A percentile compares a stretch with the other conserved stretches of the same genome.
Conservation (phyloP, 2,329 filamentous ascomycete genomes). For the Ascochyta clinopodiicola region DNA sequence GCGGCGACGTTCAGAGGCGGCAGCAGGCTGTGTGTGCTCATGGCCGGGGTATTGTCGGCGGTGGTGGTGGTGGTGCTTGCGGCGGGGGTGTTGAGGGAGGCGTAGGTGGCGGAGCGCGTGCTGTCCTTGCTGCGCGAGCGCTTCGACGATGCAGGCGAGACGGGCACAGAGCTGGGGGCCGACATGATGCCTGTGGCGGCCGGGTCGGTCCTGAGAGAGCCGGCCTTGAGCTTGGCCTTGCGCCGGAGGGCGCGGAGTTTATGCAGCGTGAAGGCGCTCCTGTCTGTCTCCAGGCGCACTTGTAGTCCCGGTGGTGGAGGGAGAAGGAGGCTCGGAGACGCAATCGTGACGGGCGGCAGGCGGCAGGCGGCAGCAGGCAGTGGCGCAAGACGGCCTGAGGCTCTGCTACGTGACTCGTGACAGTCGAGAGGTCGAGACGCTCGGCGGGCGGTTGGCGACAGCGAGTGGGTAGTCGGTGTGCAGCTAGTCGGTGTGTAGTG, state of each 20-base stretch:
- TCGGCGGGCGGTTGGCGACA: neutral
- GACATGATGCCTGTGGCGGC: conserved; percentile 26
- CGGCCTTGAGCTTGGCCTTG: conserved; percentile 48
- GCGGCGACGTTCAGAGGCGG: conserved; percentile 18
- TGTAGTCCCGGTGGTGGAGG: conserved; percentile 20
- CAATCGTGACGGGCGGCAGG: conserved; percentile 25
- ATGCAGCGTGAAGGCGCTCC: conserved; percentile 45
- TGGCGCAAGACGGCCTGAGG: conserved; percentile 18
- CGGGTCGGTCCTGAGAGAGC: conserved; percentile 29
- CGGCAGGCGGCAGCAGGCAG: conserved; percentile 11
- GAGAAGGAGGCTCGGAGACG: conserved; percentile 26
- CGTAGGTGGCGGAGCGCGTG: conserved; percentile 37
- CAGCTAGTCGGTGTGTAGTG: too few relatives aligned
- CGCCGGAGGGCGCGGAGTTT: conserved; percentile 49
- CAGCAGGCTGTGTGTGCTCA: conserved; percentile 26
- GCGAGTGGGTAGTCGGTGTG: conserved; percentile 3
- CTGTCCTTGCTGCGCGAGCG: conserved; percentile 50
- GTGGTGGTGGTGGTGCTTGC: conserved; percentile 35
- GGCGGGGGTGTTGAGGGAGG: conserved; percentile 35
- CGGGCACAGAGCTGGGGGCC: conserved; percentile 37
- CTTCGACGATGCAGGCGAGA: conserved; percentile 48
- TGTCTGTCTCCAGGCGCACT: conserved; percentile 10
- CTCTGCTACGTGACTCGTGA: conserved; percentile 12
- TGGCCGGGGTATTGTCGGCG: conserved; percentile 34
- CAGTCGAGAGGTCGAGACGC: neutral